These are phyloP conservation scores for Termitomyces heimii DNA, from an alignment of 768 basidiomycete genomes.

Conservation along the genomic window DNA sequence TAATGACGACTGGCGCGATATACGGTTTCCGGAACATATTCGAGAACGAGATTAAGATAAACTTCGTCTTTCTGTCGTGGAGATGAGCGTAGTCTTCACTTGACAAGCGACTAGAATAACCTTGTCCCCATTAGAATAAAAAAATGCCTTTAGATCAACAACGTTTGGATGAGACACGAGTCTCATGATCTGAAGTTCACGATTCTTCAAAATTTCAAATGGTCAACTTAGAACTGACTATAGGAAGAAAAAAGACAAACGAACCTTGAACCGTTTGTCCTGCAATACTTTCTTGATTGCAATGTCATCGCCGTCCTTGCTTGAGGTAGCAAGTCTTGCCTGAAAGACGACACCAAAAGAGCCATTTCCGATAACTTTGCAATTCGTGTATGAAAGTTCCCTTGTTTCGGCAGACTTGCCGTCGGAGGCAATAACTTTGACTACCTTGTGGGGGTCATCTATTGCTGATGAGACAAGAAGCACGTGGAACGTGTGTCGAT, in stretches of 20 bases:
- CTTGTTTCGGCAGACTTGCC: conserved; percentile 88
- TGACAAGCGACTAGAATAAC: conserved; percentile 33
- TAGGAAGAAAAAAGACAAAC: conserved; percentile 21
- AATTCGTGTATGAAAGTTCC: conserved; percentile 92
- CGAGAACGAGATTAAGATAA: conserved; percentile 97
- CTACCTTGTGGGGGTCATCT: conserved; percentile 95
- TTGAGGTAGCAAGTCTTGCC: conserved; percentile 72
- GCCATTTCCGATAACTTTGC: conserved; percentile 98
- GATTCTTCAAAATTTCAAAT: conserved; percentile 60
- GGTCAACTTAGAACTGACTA: background rate
- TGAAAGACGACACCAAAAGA: conserved; percentile 99
- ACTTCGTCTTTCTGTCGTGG: conserved; percentile 91
- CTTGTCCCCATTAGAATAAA: conserved; percentile 99
- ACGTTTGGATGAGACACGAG: conserved; percentile 96
- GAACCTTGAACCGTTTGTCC: conserved; percentile 99
- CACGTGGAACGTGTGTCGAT: conserved; percentile 26
- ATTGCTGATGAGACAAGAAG: conserved; percentile 43
- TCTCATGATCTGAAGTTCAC: conserved; percentile 98
- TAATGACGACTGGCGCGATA: conserved; percentile 99
- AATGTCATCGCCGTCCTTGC: conserved; percentile 75
- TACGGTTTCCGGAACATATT: conserved; percentile 99
- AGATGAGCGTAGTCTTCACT: conserved; percentile 4
- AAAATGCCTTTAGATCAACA: conserved; percentile 95
- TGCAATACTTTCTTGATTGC: conserved; percentile 99
- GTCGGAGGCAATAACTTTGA: conserved; percentile 92